These are phyloP conservation scores for Cryptococcus amylolentus DNA, from an alignment of 1,284 basidiomycete genomes.

Conservation along the genomic window DNA sequence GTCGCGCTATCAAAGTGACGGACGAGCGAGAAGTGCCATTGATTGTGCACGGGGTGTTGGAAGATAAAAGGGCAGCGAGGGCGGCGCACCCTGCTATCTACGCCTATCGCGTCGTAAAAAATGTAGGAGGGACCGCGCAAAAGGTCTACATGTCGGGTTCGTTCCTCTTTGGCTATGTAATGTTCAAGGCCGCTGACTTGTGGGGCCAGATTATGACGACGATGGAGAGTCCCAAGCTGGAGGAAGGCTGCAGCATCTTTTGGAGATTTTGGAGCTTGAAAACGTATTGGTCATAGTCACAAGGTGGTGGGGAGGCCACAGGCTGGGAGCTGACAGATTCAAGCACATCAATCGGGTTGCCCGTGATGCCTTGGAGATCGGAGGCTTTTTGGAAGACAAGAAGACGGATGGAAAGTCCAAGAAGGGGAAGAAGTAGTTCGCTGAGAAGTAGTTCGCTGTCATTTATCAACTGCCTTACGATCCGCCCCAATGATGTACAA, in stretches of 20 bases:
- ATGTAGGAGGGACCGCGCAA: slow-evolving; percentile 39
- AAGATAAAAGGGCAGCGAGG: slow-evolving; percentile 57
- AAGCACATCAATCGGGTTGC: slow-evolving; percentile 90
- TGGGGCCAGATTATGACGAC: slow-evolving; percentile 75
- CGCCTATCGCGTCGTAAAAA: slow-evolving; percentile 57
- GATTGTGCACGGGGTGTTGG: slow-evolving; percentile 67
- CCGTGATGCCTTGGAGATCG: slow-evolving; percentile 74
- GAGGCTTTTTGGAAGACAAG: slow-evolving; percentile 50
- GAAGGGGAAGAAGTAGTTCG: slow-evolving; percentile 18
- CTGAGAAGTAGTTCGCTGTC: slow-evolving; percentile 6
- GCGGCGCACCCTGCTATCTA: slow-evolving; percentile 87
- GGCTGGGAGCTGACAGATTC: slow-evolving; percentile 81
- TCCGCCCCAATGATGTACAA: background rate
- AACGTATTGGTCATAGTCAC: slow-evolving; percentile 76
- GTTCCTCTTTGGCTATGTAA: slow-evolving; percentile 6
- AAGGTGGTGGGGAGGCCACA: slow-evolving; percentile 56
- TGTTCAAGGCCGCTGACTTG: background rate
- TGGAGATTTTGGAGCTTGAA: slow-evolving; percentile 68
- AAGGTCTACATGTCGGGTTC: slow-evolving; percentile 38
- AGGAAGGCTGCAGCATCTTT: slow-evolving; percentile 74
- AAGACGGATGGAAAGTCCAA: slow-evolving; percentile 16
- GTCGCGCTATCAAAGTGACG: slow-evolving; percentile 72
- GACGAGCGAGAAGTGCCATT: slow-evolving; percentile 72
- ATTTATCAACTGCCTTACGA: background rate
- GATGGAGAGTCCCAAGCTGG: slow-evolving; percentile 90